Conservation (phyloP, 805 yeast species). For the Saccharomycodes ludwigii region DNA sequence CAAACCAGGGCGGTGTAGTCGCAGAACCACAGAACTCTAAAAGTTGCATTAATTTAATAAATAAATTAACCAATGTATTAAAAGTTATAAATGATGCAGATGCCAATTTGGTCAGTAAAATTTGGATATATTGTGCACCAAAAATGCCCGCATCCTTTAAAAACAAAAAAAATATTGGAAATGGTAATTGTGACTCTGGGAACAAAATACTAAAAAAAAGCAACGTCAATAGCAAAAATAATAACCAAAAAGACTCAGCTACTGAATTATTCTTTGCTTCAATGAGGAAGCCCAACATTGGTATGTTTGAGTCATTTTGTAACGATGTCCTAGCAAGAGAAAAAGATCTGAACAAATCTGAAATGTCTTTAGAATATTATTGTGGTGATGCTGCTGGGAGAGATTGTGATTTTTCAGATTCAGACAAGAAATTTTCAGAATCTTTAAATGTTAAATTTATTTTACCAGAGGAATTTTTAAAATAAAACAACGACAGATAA, state of each 20-base stretch:
- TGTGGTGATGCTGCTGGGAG: slow-evolving; percentile 99
- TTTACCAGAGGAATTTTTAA: slow-evolving; percentile 62
- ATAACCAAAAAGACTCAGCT: slow-evolving; percentile 5
- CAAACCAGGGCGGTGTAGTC: slow-evolving; percentile 66
- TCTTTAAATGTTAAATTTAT: slow-evolving; percentile 40
- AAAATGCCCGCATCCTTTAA: slow-evolving; percentile 31
- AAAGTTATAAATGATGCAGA: slow-evolving; percentile 18
- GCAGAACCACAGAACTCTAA: slow-evolving; percentile 19
- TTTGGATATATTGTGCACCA: slow-evolving; percentile 54
- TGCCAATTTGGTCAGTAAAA: slow-evolving; percentile 12
- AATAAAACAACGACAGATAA: not conserved
- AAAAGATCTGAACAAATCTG: slow-evolving; percentile 26
- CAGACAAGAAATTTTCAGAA: slow-evolving; percentile 61
- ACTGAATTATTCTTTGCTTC: no score
- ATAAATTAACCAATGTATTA: slow-evolving; percentile 30
- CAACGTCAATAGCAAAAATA: not conserved
- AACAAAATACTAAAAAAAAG: slow-evolving; percentile 1
- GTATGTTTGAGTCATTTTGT: slow-evolving; percentile 57
- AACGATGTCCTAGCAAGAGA: slow-evolving; percentile 24
- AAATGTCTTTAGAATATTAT: slow-evolving; percentile 22
- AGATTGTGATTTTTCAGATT: slow-evolving; percentile 60
- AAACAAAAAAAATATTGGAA: slow-evolving; percentile 3
- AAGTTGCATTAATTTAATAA: slow-evolving; percentile 27
- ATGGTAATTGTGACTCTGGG: no score
- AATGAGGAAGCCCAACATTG: slow-evolving; percentile 67